Evolutionary conservation across 2,329 filamentous ascomycete species (phyloP).

Genomic region (Colletotrichum salicis): DNA sequence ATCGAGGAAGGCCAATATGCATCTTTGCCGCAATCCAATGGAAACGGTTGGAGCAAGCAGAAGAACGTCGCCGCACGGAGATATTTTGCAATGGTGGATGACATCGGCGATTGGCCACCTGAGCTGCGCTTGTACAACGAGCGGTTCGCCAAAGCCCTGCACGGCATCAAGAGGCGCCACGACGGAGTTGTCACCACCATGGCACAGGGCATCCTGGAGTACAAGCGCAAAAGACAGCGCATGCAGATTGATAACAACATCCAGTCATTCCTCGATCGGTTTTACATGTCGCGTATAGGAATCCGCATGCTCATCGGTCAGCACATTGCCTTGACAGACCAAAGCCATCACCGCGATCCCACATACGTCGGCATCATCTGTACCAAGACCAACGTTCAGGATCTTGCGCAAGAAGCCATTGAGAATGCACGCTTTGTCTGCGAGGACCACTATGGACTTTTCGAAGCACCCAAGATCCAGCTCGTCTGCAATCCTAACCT

Average conservation of each 20-base stretch:
- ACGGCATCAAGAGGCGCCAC: slow-evolving; percentile 95
- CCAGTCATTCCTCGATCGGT: slow-evolving; percentile 96
- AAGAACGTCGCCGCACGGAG: slow-evolving; percentile 67
- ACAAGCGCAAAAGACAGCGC: slow-evolving; percentile 93
- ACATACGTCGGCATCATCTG: slow-evolving; percentile 99
- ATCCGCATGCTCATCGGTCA: slow-evolving; percentile 99
- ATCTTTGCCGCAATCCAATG: slow-evolving; percentile 52
- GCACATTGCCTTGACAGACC: slow-evolving; percentile 95
- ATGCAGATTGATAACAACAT: slow-evolving; percentile 99
- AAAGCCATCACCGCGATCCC: slow-evolving; percentile 87
- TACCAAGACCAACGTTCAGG: slow-evolving; percentile 96
- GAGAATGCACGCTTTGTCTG: slow-evolving; percentile 99
- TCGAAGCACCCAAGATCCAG: slow-evolving; percentile 95
- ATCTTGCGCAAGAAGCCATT: slow-evolving; percentile 95
- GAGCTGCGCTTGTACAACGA: slow-evolving; percentile 95
- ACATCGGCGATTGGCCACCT: slow-evolving; percentile 88
- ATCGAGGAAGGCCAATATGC: slow-evolving; percentile 84
- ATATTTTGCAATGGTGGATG: slow-evolving; percentile 94
- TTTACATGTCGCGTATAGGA: slow-evolving; percentile 99
- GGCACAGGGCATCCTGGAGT: slow-evolving; percentile 96
- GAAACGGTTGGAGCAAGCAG: slow-evolving; percentile 61
- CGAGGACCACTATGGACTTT: slow-evolving; percentile 97
- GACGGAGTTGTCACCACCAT: slow-evolving; percentile 98
- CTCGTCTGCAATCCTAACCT: slow-evolving; percentile 94
- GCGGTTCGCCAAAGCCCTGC: slow-evolving; percentile 86